Evolutionary conservation across 1,284 basidiomycete genomes (phyloP), one percentile per base, ranked within the genome.

Genomic region (Ceratobasidium theobromae): DNA sequence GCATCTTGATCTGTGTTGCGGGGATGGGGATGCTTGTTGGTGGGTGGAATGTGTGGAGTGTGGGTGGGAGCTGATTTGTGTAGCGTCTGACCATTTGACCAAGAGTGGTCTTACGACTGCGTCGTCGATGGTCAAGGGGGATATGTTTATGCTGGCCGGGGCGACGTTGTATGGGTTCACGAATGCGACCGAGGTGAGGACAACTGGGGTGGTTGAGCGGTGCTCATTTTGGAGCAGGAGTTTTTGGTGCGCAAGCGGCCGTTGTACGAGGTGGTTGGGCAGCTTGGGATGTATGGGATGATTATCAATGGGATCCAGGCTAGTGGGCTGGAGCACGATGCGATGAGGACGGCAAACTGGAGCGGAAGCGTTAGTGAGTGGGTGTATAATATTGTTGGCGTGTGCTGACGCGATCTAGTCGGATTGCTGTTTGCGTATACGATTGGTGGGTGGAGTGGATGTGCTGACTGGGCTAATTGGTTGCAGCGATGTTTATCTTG

Each of bases 111-210:
- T 70, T 58, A 73, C 82, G 77, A 75, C 81, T n/a, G 85, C 90
- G 5, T 71, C 83, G 8, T 79, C 77, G 72, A 82, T 82, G 72
- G 87, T 84, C 49, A 88, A 89, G 74, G 91, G 92, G n/a, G 91
- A 93, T 73, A 84, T 82, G 28, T 91, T 92, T 74, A 93, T 93
- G 89, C 82, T 93, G 67, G 81, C 88, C 58, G 91, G 89, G 27
- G 89, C 91, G 1, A 88, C 89, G 0, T 79, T 93, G 25, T 94
- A 94, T 70, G 92, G 91, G 48, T 85, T 93, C 74, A 89, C 89
- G 89, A 71, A 70, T 85, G 82, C 8, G 18, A 48, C 21, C 30
- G 54, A 55, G 28, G 30, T 45, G 21, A 40, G 57, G n/a, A 27
- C 14, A 33, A 27, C 16, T 28, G 4, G 30, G 3, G 12, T 38